Conservation (phyloP, 176 grass and related monocot species). For the Saccharum spontaneum region DNA sequence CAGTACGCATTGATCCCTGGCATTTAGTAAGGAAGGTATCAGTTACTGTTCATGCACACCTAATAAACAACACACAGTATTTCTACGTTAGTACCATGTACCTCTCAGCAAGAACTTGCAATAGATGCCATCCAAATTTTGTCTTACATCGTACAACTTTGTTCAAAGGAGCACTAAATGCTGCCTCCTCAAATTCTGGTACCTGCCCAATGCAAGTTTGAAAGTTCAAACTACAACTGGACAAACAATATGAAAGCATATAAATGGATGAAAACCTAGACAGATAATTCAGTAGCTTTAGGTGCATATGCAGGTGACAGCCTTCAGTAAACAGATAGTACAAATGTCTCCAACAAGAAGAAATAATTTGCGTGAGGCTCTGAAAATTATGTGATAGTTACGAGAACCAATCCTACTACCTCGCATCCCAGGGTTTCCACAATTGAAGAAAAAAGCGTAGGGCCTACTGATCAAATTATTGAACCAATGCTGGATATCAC, state of each 20-base stretch:
- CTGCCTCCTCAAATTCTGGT: slow-evolving; percentile 96
- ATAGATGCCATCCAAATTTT: slow-evolving; percentile 98
- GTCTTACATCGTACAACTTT: slow-evolving; percentile 94
- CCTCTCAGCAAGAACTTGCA: slow-evolving; percentile 99
- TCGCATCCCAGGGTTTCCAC: too few species aligned
- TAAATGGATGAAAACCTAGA: slow-evolving; percentile 12
- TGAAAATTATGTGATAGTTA: background rate
- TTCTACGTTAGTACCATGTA: slow-evolving; percentile 32
- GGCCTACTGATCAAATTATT: too few species aligned
- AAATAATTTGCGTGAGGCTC: background rate
- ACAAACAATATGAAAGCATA: background rate
- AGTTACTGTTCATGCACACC: background rate
- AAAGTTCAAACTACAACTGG: background rate
- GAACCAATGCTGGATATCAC: too few species aligned
- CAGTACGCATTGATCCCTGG: slow-evolving; percentile 78
- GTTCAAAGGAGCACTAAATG: slow-evolving; percentile 87
- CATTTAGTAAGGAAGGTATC: slow-evolving; percentile 19
- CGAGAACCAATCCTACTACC: too few species aligned
- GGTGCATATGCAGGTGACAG: background rate
- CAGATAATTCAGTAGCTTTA: background rate
- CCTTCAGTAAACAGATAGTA: background rate
- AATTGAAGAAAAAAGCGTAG: too few species aligned
- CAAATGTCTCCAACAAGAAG: slow-evolving; percentile 4
- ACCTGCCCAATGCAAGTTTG: slow-evolving; percentile 62
- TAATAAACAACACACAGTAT: background rate